A percentile compares a stretch with the other conserved stretches of the same genome.
phyloP scores from a whole-genome alignment of 257 asterid species.

The Plantago major region DNA sequence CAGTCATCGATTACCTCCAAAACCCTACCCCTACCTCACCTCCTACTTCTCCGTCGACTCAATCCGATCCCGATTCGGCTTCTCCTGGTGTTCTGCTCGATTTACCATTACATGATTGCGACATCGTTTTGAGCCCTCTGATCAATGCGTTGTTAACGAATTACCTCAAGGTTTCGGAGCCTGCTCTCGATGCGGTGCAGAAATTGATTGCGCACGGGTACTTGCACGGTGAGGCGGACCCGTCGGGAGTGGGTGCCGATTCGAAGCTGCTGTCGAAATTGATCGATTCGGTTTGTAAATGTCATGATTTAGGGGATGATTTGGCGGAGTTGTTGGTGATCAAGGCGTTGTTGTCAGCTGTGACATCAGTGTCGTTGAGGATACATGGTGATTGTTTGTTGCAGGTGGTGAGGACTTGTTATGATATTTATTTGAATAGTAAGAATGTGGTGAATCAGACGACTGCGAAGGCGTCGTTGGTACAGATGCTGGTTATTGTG shows the following conservation, averaged over 20 bases:
- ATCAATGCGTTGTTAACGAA: constrained; percentile 64
- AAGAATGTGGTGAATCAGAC: constrained; percentile 93
- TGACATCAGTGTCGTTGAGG: constrained; percentile 71
- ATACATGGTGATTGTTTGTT: constrained; percentile 89
- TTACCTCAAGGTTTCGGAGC: constrained; percentile 70
- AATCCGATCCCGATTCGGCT: constrained; percentile 44
- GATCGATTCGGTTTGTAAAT: constrained; percentile 78
- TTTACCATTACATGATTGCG: constrained; percentile 66
- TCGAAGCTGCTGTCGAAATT: constrained; percentile 59
- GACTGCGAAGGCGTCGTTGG: constrained; percentile 91
- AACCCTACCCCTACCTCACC: constrained; percentile 46
- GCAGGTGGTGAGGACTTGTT: constrained; percentile 88
- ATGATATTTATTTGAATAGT: constrained; percentile 77
- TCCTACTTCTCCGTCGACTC: constrained; percentile 48
- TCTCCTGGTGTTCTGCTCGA: constrained; percentile 75
- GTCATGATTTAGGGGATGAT: constrained; percentile 87
- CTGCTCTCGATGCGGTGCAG: constrained; percentile 92
- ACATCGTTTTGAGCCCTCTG: constrained; percentile 67
- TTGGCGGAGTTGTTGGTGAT: constrained; percentile 69
- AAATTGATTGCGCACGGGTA: constrained; percentile 82
- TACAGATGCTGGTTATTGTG: constrained; percentile 94
- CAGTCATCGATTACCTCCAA: constrained; percentile 66
- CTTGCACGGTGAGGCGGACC: constrained; percentile 84
- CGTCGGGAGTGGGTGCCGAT: constrained; percentile 59
- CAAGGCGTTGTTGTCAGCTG: constrained; percentile 79